Evolutionary conservation across 257 asterid genomes (phyloP).

Genomic region (Plantago ovata): DNA sequence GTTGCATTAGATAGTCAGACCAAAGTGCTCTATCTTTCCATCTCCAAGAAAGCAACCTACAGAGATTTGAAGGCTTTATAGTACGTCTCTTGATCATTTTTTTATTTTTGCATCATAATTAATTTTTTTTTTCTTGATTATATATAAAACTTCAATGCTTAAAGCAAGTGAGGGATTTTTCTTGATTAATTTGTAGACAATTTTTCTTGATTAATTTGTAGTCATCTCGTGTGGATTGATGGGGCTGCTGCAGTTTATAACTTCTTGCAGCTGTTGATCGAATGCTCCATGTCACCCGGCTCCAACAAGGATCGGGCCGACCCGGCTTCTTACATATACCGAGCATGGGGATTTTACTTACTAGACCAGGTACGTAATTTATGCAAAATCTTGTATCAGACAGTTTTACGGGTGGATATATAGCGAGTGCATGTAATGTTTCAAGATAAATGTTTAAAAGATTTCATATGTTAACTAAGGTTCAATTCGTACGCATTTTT

Average conservation of each 20-base stretch:
- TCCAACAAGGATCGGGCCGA: slow-evolving; percentile 23
- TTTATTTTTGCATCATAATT: background rate
- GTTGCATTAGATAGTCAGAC: slow-evolving; percentile 54
- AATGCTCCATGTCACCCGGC: slow-evolving; percentile 24
- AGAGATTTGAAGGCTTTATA: slow-evolving; percentile 39
- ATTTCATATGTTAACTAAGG: too few species aligned
- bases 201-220: background rate
- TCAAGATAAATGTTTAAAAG: too few species aligned
- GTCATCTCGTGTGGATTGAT: slow-evolving; percentile 54
- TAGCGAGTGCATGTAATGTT: too few species aligned
- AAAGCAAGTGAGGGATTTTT: too few species aligned
- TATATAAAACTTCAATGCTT: too few species aligned
- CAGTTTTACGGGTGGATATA: too few species aligned
- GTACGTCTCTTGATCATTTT: slow-evolving; percentile 20
- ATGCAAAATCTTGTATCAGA: background rate
- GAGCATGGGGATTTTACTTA: slow-evolving; percentile 53
- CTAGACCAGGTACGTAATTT: slow-evolving; percentile 57
- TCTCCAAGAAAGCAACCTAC: slow-evolving; percentile 44
- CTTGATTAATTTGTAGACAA: background rate
- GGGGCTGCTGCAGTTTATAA: slow-evolving; percentile 55
- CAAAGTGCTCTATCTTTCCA: slow-evolving; percentile 34
- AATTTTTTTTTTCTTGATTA: too few species aligned
- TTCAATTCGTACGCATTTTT: too few species aligned
- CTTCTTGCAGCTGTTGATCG: slow-evolving; percentile 42
- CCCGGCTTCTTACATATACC: slow-evolving; percentile 23